Evolutionary conservation across 2,329 filamentous ascomycete species (phyloP).

Genomic region (Sclerotinia trifoliorum): DNA sequence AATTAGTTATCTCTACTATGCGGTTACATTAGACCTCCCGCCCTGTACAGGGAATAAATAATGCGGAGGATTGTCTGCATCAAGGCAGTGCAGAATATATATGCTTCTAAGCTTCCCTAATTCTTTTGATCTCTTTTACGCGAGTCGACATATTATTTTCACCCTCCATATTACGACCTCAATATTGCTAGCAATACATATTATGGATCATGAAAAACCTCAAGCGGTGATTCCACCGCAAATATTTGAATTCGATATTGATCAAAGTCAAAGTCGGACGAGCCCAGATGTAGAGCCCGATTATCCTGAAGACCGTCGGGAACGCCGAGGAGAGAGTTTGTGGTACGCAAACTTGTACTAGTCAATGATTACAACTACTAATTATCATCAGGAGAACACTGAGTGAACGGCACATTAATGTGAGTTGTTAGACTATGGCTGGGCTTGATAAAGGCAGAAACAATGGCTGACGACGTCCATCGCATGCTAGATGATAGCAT

Average conservation of each 20-base stretch:
- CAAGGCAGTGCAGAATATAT: conserved; percentile 22
- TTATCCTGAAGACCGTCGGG: conserved; percentile 33
- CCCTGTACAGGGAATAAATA: conserved; percentile 13
- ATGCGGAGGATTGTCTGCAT: conserved; percentile 20
- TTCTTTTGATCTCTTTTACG: conserved; percentile 10
- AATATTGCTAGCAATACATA: background rate
- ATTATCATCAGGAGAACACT: conserved; percentile 42
- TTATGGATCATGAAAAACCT: conserved; percentile 38
- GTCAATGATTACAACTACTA: conserved; percentile 18
- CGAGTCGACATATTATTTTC: conserved; percentile 3
- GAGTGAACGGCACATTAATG: conserved; percentile 45
- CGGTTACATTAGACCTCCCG: conserved; percentile 19
- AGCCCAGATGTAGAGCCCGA: conserved; percentile 31
- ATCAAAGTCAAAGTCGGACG: conserved; percentile 28
- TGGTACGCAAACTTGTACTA: conserved; percentile 30
- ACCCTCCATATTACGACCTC: background rate
- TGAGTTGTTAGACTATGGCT: conserved; percentile 26
- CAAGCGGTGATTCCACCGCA: conserved; percentile 33
- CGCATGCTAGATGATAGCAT: conserved; percentile 44
- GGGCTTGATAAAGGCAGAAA: background rate
- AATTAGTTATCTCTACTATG: conserved; percentile 12
- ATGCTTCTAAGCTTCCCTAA: conserved; percentile 10
- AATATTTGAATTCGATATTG: conserved; percentile 32
- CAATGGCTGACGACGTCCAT: conserved; percentile 20
- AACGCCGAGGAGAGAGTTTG: conserved; percentile 35